Conservation (phyloP, 345 rosid genomes). For the Camelina sativa region DNA sequence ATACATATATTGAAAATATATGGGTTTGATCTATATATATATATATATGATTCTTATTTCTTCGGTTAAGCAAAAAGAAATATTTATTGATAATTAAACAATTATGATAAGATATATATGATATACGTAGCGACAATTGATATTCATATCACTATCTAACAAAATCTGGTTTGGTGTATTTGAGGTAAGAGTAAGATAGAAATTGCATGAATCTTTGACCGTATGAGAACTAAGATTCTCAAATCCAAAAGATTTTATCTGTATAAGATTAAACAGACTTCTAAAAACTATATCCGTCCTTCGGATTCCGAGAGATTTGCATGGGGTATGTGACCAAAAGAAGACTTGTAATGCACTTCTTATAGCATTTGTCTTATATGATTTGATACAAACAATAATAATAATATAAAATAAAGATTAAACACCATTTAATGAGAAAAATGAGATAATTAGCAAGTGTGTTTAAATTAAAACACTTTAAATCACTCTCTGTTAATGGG, state of each 20-base stretch:
- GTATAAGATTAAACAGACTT: not conserved
- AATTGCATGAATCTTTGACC: constrained; percentile 45
- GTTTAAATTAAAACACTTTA: constrained; percentile 23
- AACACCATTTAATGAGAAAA: too few species aligned
- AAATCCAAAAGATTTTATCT: constrained; percentile 46
- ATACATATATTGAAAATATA: not conserved
- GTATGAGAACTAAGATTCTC: constrained; percentile 33
- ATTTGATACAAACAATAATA: not conserved
- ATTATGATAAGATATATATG: not conserved
- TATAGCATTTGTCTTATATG: constrained; percentile 28
- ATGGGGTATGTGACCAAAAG: constrained; percentile 26
- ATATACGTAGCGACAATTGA: not conserved
- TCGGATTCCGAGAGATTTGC: constrained; percentile 42
- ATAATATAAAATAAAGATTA: not conserved
- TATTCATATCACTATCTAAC: constrained; percentile 33
- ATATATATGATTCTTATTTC: not conserved
- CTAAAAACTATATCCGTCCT: constrained; percentile 4
- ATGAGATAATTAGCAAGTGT: constrained; percentile 40
- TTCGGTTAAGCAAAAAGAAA: not conserved
- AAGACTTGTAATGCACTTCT: constrained; percentile 39
- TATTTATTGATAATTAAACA: not conserved
- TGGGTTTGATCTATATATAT: not conserved
- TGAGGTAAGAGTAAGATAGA: constrained; percentile 36
- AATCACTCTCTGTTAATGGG: constrained; percentile 43
- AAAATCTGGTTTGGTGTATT: constrained; percentile 36